Evolutionary conservation across 1,139 yeast species (phyloP).

Genomic region (Arxiozyma telluris): DNA sequence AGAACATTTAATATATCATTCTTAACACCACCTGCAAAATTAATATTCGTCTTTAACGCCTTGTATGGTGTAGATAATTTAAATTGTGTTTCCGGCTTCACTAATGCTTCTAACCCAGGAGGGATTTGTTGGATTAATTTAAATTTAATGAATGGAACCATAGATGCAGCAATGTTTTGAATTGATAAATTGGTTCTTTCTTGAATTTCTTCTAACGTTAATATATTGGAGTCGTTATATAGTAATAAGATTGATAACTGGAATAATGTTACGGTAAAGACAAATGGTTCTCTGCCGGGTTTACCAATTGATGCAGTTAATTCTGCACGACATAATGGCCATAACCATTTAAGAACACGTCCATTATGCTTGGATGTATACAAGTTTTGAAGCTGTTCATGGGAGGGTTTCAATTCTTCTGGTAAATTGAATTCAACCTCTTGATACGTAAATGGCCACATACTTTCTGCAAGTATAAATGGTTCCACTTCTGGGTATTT

Average conservation of each 20-base stretch:
- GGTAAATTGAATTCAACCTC: slow-evolving; percentile 49
- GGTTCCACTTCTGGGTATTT: slow-evolving; percentile 61
- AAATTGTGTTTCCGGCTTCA: slow-evolving; percentile 50
- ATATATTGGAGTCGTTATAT: slow-evolving; percentile 48
- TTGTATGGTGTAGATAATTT: slow-evolving; percentile 75
- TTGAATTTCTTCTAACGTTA: slow-evolving; percentile 52
- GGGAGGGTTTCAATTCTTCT: slow-evolving; percentile 52
- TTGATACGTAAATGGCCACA: slow-evolving; percentile 68
- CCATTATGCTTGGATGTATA: slow-evolving; percentile 77
- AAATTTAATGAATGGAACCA: slow-evolving; percentile 71
- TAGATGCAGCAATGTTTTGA: slow-evolving; percentile 62
- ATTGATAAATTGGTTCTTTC: slow-evolving; percentile 61
- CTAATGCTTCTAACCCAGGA: slow-evolving; percentile 41
- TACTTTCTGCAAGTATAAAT: slow-evolving; percentile 72
- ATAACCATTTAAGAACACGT: slow-evolving; percentile 86
- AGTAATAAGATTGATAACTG: slow-evolving; percentile 82
- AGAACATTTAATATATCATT: slow-evolving; percentile 38
- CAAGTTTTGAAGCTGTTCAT: slow-evolving; percentile 56
- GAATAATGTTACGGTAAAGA: slow-evolving; percentile 71
- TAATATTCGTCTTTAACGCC: slow-evolving; percentile 75
- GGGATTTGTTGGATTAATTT: slow-evolving; percentile 64
- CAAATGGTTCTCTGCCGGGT: slow-evolving; percentile 75
- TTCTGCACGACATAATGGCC: slow-evolving; percentile 93
- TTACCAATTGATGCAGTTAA: slow-evolving; percentile 78
- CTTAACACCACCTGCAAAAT: slow-evolving; percentile 76